A percentile compares a stretch with the other conserved stretches of the same genome.
phyloP scores from a whole-genome alignment of 805 yeast species.

The Torulaspora gathmanii region DNA sequence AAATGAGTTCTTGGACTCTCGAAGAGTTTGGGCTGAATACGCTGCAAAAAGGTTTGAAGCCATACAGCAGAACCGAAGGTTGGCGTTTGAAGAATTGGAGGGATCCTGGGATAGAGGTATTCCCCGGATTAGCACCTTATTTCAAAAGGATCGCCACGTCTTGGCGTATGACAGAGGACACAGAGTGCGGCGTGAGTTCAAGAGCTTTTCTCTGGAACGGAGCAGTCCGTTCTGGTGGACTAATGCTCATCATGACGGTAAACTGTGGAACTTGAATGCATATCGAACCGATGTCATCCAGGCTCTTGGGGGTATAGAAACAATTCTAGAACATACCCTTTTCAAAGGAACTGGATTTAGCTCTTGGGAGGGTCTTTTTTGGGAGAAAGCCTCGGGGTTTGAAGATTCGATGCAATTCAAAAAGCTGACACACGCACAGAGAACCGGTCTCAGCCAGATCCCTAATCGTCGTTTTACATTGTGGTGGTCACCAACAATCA shows the following conservation, averaged over 20 bases:
- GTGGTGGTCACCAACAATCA: constrained; percentile 99
- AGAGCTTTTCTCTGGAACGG: constrained; percentile 64
- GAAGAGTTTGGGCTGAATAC: constrained; percentile 96
- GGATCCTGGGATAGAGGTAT: constrained; percentile 95
- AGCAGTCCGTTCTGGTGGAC: constrained; percentile 97
- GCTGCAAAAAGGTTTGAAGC: constrained; percentile 88
- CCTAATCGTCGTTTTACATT: constrained; percentile 95
- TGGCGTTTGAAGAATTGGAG: constrained; percentile 90
- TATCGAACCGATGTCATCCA: constrained; percentile 95
- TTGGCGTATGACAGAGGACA: constrained; percentile 94
- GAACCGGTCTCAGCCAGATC: constrained; percentile 94
- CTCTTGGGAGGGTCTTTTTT: constrained; percentile 96
- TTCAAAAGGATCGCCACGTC: constrained; percentile 92
- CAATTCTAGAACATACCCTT: constrained; percentile 88
- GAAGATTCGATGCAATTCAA: constrained; percentile 94
- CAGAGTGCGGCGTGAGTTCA: constrained; percentile 73
- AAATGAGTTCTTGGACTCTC: constrained; percentile 88
- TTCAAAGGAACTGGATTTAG: constrained; percentile 97
- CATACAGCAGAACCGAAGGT: constrained; percentile 71
- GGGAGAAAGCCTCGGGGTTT: constrained; percentile 98
- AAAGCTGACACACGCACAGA: constrained; percentile 93
- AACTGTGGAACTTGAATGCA: constrained; percentile 86
- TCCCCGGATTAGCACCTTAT: constrained; percentile 90
- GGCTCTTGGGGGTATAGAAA: constrained; percentile 95
- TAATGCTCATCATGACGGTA: constrained; percentile 87